phyloP scores from a whole-genome alignment of 2,329 filamentous ascomycete genomes.

The Tolypocladium album region DNA sequence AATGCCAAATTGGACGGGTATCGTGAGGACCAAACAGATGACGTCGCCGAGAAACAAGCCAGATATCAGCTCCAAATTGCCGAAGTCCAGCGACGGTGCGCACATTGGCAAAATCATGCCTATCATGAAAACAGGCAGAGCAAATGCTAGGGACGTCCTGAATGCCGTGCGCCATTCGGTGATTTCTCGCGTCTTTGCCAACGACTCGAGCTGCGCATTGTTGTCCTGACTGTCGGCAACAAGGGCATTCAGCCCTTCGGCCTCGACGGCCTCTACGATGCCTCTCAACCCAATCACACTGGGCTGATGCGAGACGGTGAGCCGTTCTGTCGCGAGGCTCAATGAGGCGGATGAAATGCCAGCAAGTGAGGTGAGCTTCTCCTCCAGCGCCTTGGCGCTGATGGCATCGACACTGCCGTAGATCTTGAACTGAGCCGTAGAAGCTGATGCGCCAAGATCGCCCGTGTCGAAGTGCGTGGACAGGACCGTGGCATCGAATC shows the following conservation, averaged over 20 bases:
- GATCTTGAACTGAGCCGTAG: conserved; percentile 68
- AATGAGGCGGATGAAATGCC: conserved; percentile 69
- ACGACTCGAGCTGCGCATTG: conserved; percentile 88
- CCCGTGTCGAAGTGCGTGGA: conserved; percentile 56
- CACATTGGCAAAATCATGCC: conserved; percentile 94
- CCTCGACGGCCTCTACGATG: conserved; percentile 74
- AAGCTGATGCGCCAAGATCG: conserved; percentile 42
- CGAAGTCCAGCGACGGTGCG: conserved; percentile 66
- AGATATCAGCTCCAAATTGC: conserved; percentile 50
- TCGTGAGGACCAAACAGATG: conserved; percentile 70
- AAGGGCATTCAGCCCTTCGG: conserved; percentile 77
- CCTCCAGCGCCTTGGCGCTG: conserved; percentile 63
- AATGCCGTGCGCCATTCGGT: conserved; percentile 85
- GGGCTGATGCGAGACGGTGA: conserved; percentile 64
- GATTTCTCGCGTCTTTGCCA: conserved; percentile 94
- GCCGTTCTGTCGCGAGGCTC: conserved; percentile 60
- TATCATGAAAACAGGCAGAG: conserved; percentile 81
- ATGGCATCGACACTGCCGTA: conserved; percentile 68
- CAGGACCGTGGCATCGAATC: conserved; percentile 77
- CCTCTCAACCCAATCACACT: conserved; percentile 65
- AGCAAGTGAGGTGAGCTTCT: conserved; percentile 48
- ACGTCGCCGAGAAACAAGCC: conserved; percentile 86
- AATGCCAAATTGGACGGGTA: conserved; percentile 93
- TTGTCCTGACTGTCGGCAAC: conserved; percentile 90
- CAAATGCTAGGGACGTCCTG: conserved; percentile 65